Base-by-base conservation (phyloP, 2,329 filamentous ascomycete genomes). In the Calonectria pseudoturangicola region DNA sequence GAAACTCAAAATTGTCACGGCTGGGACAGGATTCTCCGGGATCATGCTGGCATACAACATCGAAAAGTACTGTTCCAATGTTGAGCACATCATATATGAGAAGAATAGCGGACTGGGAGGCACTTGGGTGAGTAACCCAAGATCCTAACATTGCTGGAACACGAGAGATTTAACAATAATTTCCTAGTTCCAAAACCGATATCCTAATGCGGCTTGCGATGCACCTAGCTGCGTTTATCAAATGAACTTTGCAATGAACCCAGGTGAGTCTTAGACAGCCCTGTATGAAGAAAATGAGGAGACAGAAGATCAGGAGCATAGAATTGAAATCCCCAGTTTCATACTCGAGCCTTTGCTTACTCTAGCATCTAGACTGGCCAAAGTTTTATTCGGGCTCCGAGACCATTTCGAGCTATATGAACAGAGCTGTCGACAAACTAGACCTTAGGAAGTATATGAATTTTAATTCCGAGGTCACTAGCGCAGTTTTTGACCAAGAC, bases 21-120 rank as follows among this genome's bases (percentile, higher is more conserved):
- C 80, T 39, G 80, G 81, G 70, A 79, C 77, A 71, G 80, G 76
- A 27, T 68, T 74, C 28, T 75, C 68, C 13, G 74, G 71, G 13
- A 73, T 75, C 39, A 88, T 88, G 4, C 93, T 94, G 74, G 62
- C 69, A 1, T 71, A 71, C 41, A 48, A 67, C 33, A 62, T 71
- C 13, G 41, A 62, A 25, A 71, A 62, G n/a, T 30, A 62, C 16
- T 25, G 28, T 6, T 21, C 36, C 6, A 71, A 71, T 47, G 88
- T 94, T 1, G 92, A 92, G 0, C 87, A 88, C 0, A 87, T 93
- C 66, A 89, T 93, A 30, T 89, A 89, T 63, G 91, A 93, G 78
- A 93, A 93, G 82, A 93, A 93, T 75, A 78, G 84, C 0, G 90
- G 92, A 50, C 87, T 92, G 78, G 90, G 68, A 12, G 68, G 68